Conservation (phyloP, 352 stramenopile species). For the Globisporangium emineosum region DNA sequence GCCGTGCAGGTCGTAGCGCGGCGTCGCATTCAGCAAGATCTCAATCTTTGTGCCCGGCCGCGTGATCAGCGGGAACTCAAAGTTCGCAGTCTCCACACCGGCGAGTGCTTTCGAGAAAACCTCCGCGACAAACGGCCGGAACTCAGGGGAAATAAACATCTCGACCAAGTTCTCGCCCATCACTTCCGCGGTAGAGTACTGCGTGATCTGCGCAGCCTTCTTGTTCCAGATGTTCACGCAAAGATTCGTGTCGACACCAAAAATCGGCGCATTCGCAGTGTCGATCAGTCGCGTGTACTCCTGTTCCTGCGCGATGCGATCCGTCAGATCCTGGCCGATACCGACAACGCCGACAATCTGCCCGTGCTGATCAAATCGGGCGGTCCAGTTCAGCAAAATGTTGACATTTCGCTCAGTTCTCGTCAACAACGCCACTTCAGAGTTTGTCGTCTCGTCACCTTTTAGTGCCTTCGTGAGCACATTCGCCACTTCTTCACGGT, state of each 20-base stretch:
- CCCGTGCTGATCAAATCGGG: constrained; percentile 64
- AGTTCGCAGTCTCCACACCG: constrained; percentile 78
- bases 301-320: constrained; percentile 83
- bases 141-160: constrained; percentile 82
- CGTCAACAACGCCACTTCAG: constrained; percentile 78
- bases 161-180: constrained; percentile 80
- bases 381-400: constrained; percentile 70
- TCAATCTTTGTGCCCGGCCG: constrained; percentile 67
- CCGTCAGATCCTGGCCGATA: constrained; percentile 85
- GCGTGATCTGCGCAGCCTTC: constrained; percentile 87
- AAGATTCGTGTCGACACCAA: constrained; percentile 85
- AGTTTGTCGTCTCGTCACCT: constrained; percentile 75
- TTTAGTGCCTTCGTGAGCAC: constrained; percentile 59
- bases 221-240: constrained; percentile 93
- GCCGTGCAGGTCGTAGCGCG: constrained; percentile 60
- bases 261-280: constrained; percentile 88
- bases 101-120: constrained; percentile 69
- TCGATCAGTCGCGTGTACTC: constrained; percentile 90
- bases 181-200: constrained; percentile 75
- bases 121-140: constrained; percentile 59
- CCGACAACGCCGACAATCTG: constrained; percentile 82
- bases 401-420: constrained; percentile 59
- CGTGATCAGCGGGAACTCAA: constrained; percentile 85
- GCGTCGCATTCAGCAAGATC: constrained; percentile 75
- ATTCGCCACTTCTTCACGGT: constrained; percentile 38